Base-by-base conservation (phyloP, 768 basidiomycete genomes). In the Dioszegia crocea region DNA sequence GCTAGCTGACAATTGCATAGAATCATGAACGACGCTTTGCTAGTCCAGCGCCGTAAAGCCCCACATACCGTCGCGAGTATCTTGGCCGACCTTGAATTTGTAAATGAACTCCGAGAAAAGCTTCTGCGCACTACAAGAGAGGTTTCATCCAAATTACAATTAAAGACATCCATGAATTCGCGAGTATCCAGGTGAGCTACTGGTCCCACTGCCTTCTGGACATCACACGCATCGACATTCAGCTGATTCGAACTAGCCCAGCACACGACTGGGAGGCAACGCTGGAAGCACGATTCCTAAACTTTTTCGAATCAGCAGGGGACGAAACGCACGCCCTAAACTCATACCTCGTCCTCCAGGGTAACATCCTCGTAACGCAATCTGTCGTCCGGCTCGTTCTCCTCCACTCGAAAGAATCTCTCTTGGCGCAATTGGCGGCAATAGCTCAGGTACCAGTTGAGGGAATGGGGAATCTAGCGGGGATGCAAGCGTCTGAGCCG, bases 321-420 rank as follows among this genome's bases (percentile, higher is more conserved):
- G 60, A 67, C 24, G 55, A 55, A 31, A 30, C 59, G 33, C 66
- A 65, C 57, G 59, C 66, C 53, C 49, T 70, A 48, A 67, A 73
- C 59, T 61, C 66, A 39, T 73, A 61, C 44, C 48, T 66, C 5
- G 71, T 73, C 26, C 63, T 69, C 62, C 67, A 73, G 61, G 67
- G 71, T 4, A 76, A 76, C 48, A 72, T 76, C 23, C 60, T 73
- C 14, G 74, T 76, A 9, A 74, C 71, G 5, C 70, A 73, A 48
- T 66, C 70, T 29, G 59, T 75, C 23, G 68, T 71, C 36, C 60
- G 74, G 24, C 62, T 75, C 17, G 74, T 71, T 12, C 62, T 75
- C 19, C 66, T 71, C 3, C 71, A 75, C 47, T 64, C 70, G 4
- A 59, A 63, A 27, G 64, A 75, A 54, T 39, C 67, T 4, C 61